Evolutionary conservation across 768 basidiomycete genomes (phyloP).

Genomic region (Phylloporus rhodoxanthus): DNA sequence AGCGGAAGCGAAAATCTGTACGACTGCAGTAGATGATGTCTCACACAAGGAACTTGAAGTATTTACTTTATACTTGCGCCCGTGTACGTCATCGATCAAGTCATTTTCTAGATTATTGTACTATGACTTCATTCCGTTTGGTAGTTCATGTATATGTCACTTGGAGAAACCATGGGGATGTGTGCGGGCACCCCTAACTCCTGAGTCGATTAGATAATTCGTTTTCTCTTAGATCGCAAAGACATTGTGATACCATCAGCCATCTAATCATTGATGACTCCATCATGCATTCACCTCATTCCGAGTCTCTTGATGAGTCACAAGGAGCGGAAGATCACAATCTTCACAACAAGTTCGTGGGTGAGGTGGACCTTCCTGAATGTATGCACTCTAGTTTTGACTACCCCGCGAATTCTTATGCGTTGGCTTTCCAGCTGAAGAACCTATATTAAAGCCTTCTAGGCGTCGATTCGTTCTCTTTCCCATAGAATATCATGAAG

Average conservation of each 20-base stretch:
- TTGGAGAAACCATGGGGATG: too few relatives aligned
- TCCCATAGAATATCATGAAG: constrained; percentile 88
- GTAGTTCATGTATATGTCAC: not conserved
- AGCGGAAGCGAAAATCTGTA: constrained; percentile 20
- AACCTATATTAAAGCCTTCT: constrained; percentile 76
- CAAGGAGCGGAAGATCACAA: not conserved
- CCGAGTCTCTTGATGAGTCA: not conserved
- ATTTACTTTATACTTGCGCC: not conserved
- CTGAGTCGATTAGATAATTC: not conserved
- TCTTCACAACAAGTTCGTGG: constrained; percentile 9
- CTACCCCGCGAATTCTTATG: not conserved
- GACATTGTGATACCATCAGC: not conserved
- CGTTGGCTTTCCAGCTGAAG: constrained; percentile 32
- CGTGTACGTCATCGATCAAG: not conserved
- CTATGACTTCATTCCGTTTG: not conserved
- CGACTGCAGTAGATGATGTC: constrained; percentile 18
- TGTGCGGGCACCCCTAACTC: constrained; percentile 7
- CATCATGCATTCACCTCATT: not conserved
- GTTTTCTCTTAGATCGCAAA: constrained; percentile 2
- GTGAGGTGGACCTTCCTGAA: constrained; percentile 17
- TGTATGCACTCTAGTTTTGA: constrained; percentile 3
- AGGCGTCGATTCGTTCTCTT: constrained; percentile 84
- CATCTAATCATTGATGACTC: not conserved
- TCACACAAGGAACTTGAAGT: not conserved
- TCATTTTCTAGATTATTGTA: not conserved